Percentiles rank a stretch among this genome's conserved stretches.
These are phyloP conservation scores for Metroxylon sagu DNA, from an alignment of 176 grass and related monocot species.

Conservation along the genomic window DNA sequence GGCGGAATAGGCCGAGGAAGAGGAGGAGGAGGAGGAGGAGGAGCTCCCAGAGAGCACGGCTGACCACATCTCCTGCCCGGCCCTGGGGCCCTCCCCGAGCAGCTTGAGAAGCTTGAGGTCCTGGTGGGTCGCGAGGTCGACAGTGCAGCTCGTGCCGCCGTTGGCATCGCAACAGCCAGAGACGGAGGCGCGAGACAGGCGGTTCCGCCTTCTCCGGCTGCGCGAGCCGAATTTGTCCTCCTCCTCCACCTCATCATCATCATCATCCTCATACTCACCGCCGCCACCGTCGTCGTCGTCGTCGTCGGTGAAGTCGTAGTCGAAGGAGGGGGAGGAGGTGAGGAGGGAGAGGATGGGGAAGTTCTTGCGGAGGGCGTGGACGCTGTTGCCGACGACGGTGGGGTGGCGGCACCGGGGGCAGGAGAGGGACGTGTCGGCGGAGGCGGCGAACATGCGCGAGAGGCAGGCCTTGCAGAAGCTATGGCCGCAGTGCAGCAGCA, in stretches of 20 bases:
- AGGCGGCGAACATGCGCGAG: slow-evolving; percentile 61
- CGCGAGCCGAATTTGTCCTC: slow-evolving; percentile 2
- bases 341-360: slow-evolving; percentile 84
- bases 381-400: slow-evolving; percentile 88
- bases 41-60: slow-evolving; percentile 50
- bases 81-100: slow-evolving; percentile 50
- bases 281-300: slow-evolving; percentile 23
- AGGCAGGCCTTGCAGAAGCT: slow-evolving; percentile 97
- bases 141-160: slow-evolving; percentile 7
- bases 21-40: neutral
- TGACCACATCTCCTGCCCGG: slow-evolving; percentile 71
- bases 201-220: no score
- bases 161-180: neutral
- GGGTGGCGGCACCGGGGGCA: slow-evolving; percentile 90
- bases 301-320: slow-evolving; percentile 30
- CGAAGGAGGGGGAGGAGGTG: slow-evolving; percentile 60
- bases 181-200: no score
- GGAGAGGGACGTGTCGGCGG: slow-evolving; percentile 41
- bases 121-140: slow-evolving; percentile 75
- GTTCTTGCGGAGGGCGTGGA: slow-evolving; percentile 83
- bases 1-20: neutral
- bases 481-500: slow-evolving; percentile 96
- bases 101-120: slow-evolving; percentile 61
- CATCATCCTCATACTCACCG: slow-evolving; percentile 12
- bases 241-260: slow-evolving; percentile 34